phyloP scores from a whole-genome alignment of 306 rosid genomes.

The Pterocarpus santalinus region DNA sequence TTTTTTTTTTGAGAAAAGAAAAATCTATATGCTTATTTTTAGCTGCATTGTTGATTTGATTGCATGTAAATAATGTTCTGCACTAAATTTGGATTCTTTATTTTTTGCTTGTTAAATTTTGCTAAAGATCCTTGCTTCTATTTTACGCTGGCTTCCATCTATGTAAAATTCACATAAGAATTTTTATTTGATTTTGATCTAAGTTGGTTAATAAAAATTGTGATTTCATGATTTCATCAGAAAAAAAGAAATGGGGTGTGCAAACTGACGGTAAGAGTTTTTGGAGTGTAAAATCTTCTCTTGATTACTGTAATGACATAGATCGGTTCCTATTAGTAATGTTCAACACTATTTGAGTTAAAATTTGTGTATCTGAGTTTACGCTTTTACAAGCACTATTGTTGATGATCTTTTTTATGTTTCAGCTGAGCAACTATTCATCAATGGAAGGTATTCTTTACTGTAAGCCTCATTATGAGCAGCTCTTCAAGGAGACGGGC shows the following conservation, averaged over 20 bases:
- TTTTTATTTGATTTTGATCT: too few relatives aligned
- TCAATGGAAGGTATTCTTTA: conserved; percentile 94
- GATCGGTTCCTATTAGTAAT: conserved; percentile 11
- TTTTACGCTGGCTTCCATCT: neutral
- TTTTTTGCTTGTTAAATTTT: neutral
- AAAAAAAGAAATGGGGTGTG: neutral
- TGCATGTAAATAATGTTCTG: conserved; percentile 3
- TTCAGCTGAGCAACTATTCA: conserved; percentile 92
- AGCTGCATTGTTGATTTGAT: conserved; percentile 41
- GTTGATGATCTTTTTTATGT: conserved; percentile 38
- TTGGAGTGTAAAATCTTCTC: conserved; percentile 17
- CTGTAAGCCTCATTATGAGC: conserved; percentile 88
- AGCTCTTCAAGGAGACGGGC: conserved; percentile 81
- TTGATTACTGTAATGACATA: conserved; percentile 4
- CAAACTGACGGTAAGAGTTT: conserved; percentile 33
- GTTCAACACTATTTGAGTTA: neutral
- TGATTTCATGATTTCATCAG: conserved; percentile 2
- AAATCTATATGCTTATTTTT: neutral
- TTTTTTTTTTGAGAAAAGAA: neutral
- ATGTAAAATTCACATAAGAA: neutral
- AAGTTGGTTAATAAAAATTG: neutral
- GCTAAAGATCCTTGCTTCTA: conserved; percentile 45
- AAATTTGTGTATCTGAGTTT: conserved; percentile 39
- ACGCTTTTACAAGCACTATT: neutral
- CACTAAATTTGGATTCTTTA: neutral